These are phyloP conservation scores for Crithidia bombi DNA, from an alignment of 208 protist species.

Conservation along the genomic window DNA sequence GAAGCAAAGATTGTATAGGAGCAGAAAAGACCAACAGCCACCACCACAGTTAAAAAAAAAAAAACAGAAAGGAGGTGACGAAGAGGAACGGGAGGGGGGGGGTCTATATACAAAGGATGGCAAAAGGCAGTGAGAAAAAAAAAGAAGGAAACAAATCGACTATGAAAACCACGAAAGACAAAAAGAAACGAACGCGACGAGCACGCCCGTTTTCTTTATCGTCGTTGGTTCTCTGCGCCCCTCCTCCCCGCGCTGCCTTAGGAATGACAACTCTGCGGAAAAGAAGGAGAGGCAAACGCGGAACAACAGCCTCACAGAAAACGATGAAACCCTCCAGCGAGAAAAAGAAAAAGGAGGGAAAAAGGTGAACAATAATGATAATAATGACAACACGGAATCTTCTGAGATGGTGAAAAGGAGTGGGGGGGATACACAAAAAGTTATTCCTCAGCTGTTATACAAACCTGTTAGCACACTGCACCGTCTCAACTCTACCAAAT, in stretches of 20 bases:
- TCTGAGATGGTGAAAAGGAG: not conserved
- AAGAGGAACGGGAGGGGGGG: no score
- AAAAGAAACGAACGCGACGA: not conserved
- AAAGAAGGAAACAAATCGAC: not conserved
- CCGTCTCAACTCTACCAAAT: no score
- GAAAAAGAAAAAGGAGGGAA: constrained; percentile 1
- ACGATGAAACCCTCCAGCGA: not conserved
- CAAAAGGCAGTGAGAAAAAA: not conserved
- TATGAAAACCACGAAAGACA: not conserved
- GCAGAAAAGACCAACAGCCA: not conserved
- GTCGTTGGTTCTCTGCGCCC: not conserved
- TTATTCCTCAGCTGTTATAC: no score
- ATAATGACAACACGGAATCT: not conserved
- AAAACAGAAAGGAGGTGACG: not conserved
- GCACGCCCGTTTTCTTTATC: not conserved
- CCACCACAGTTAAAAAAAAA: not conserved
- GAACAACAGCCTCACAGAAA: no score
- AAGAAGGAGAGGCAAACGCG: not conserved
- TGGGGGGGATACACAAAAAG: no score
- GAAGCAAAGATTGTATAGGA: not conserved
- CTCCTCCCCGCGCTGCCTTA: no score
- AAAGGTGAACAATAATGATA: no score
- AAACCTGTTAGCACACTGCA: no score
- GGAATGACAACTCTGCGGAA: not conserved
- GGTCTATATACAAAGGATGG: constrained; percentile 1